phyloP scores from a whole-genome alignment of 495 filamentous ascomycete species.

The Penicillium parvum region DNA sequence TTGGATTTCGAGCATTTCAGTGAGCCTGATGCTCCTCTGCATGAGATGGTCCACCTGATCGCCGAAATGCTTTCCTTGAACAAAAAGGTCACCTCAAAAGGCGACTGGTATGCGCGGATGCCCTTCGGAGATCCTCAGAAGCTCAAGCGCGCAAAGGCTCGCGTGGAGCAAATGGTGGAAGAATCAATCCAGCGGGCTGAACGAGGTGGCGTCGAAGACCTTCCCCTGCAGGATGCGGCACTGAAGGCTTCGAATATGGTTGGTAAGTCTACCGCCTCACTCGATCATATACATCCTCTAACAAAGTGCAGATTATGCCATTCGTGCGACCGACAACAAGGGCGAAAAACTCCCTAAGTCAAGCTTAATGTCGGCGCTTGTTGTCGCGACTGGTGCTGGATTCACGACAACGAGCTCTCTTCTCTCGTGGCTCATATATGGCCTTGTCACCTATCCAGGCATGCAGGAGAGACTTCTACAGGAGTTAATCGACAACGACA shows the following conservation, averaged over 20 bases:
- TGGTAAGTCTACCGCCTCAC: constrained; percentile 23
- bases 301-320: constrained; percentile 35
- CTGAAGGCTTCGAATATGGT: constrained; percentile 44
- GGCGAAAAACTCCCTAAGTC: constrained; percentile 47
- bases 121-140: constrained; percentile 49
- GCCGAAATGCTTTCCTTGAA: constrained; percentile 44
- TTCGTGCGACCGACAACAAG: constrained; percentile 47
- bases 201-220: constrained; percentile 30
- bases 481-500: constrained; percentile 49
- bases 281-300: not conserved
- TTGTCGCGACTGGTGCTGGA: constrained; percentile 45
- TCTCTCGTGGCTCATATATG: constrained; percentile 52
- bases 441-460: constrained; percentile 42
- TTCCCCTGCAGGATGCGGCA: constrained; percentile 50
- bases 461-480: constrained; percentile 51
- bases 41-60: constrained; percentile 38
- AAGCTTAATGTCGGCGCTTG: constrained; percentile 24
- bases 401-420: constrained; percentile 51
- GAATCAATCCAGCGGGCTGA: constrained; percentile 34
- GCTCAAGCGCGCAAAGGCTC: constrained; percentile 24
- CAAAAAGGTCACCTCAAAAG: constrained; percentile 47
- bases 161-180: constrained; percentile 30
- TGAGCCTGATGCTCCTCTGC: constrained; percentile 33
- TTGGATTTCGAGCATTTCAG: constrained; percentile 51
- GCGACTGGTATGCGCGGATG: constrained; percentile 46